Base-by-base conservation (phyloP, 2,329 filamentous ascomycete species). In the Metarhizium brunneum region DNA sequence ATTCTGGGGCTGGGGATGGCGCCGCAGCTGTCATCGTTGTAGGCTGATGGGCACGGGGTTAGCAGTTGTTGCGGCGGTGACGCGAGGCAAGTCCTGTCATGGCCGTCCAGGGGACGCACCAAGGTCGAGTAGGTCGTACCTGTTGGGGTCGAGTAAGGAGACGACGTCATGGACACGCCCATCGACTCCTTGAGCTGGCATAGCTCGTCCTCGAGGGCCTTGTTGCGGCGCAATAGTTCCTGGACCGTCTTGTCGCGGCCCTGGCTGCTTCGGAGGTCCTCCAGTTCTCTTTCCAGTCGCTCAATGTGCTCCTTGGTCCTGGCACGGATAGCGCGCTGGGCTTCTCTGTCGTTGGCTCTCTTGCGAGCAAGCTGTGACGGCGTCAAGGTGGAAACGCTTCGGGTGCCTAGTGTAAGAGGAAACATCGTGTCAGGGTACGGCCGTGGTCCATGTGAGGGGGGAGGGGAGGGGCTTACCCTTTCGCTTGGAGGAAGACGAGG, bases 361-460 rank as follows among this genome's bases (percentile, higher is more conserved):
- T 96, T 96, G 70, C 91, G 88, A 35, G 87, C 89, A 57, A 96
- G 81, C 72, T 96, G 92, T 59, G 92, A 88, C 6, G 90, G 88
- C 11, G 90, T 95, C 67, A 96, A 79, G 65, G 88, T 92, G 60
- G 90, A 90, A 55, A 95, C 91, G 60, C 88, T 91, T 62, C 90
- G 83, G 57, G 87, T 81, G 50, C 80, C 81, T 79, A 36, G 13
- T 18, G n/a, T 35, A 18, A 2, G 42, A 51, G 25, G 35, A 29
- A 5, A 14, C 14, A 8, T 13, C 14, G 14, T 50, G 50, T 57
- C 48, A 53, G 56, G 7, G 10, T 35, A 11, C 32, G 32, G 10
- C 7, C 7, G 32, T 11, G 32, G 32, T 11, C 32, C 32, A 8
- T 11, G 7, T 10, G 32, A 11, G 6, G 32, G 32, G 32, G 10